Conservation (phyloP, 164 flowering plant genomes). For the Piper longum region DNA sequence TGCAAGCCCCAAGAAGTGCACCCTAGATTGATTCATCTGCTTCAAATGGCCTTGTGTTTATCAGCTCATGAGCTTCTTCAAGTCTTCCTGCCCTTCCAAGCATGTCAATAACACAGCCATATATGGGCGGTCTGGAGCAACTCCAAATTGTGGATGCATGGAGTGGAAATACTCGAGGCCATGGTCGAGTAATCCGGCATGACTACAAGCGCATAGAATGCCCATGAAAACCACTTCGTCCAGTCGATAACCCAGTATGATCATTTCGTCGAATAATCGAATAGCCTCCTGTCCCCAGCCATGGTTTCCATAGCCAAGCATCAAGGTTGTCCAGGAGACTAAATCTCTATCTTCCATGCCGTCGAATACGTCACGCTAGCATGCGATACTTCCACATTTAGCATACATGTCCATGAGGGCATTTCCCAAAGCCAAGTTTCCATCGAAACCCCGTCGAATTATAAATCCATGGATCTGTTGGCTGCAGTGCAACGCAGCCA, state of each 20-base stretch:
- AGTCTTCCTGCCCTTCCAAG: slow-evolving; percentile 76
- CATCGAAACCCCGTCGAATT: slow-evolving; percentile 34
- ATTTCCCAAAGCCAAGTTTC: slow-evolving; percentile 41
- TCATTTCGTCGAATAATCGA: slow-evolving; percentile 56
- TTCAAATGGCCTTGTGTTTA: slow-evolving; percentile 47
- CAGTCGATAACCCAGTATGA: slow-evolving; percentile 42
- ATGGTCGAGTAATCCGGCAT: slow-evolving; percentile 69
- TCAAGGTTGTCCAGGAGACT: slow-evolving; percentile 86
- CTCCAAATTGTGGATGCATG: slow-evolving; percentile 28
- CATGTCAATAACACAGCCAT: slow-evolving; percentile 77
- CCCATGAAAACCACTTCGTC: slow-evolving; percentile 58
- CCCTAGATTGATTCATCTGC: slow-evolving; percentile 76
- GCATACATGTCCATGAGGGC: slow-evolving; percentile 86
- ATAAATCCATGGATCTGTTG: slow-evolving; percentile 62
- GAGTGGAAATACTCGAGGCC: slow-evolving; percentile 46
- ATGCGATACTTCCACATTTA: slow-evolving; percentile 55
- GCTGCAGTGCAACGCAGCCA: slow-evolving; percentile 47
- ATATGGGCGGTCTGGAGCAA: slow-evolving; percentile 51
- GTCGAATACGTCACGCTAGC: slow-evolving; percentile 34
- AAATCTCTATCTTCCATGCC: slow-evolving; percentile 36
- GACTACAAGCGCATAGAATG: slow-evolving; percentile 69
- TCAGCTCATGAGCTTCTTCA: slow-evolving; percentile 52
- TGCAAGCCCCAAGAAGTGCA: slow-evolving; percentile 84
- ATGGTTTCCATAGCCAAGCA: slow-evolving; percentile 80
- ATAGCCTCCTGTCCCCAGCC: slow-evolving; percentile 70